Conservation (phyloP, 1,139 yeast species). For the Casaregolazyma suthepensis region DNA sequence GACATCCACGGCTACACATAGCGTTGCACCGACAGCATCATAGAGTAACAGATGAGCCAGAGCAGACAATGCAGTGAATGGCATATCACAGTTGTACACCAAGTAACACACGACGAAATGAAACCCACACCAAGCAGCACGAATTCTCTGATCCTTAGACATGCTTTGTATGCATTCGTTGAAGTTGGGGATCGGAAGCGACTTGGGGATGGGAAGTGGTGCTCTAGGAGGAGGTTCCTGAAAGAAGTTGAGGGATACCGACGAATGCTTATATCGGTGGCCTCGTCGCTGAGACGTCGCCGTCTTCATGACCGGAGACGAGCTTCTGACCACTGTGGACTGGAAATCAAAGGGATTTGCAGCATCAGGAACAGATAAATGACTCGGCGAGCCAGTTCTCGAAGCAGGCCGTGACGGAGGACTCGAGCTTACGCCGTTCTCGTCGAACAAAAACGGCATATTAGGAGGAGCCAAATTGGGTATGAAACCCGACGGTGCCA, state of each 20-base stretch:
- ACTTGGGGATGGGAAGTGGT: conserved; percentile 66
- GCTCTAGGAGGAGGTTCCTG: conserved; percentile 82
- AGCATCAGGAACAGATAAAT: not conserved
- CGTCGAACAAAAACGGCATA: conserved; percentile 4
- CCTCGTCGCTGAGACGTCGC: conserved; percentile 67
- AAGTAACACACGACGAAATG: conserved; percentile 53
- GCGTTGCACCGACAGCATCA: conserved; percentile 74
- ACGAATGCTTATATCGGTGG: conserved; percentile 90
- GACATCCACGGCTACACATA: conserved; percentile 66
- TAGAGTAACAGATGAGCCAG: conserved; percentile 82
- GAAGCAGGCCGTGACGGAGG: conserved; percentile 6
- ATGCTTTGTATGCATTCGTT: conserved; percentile 56
- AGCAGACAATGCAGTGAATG: conserved; percentile 63
- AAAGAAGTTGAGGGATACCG: conserved; percentile 94
- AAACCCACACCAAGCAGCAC: conserved; percentile 58
- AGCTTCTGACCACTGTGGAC: conserved; percentile 22
- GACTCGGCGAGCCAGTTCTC: not conserved
- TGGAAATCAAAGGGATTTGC: conserved; percentile 35
- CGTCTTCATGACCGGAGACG: conserved; percentile 19
- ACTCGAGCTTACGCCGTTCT: not conserved
- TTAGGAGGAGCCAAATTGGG: conserved; percentile 10
- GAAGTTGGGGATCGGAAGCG: conserved; percentile 71
- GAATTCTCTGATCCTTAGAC: conserved; percentile 46
- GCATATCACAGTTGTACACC: conserved; percentile 50
- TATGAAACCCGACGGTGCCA: not conserved